Percentiles rank a stretch among this genome's conserved stretches.
Evolutionary conservation across 169 alveolate genomes (phyloP).

Genomic region (Plasmodium fragile): DNA sequence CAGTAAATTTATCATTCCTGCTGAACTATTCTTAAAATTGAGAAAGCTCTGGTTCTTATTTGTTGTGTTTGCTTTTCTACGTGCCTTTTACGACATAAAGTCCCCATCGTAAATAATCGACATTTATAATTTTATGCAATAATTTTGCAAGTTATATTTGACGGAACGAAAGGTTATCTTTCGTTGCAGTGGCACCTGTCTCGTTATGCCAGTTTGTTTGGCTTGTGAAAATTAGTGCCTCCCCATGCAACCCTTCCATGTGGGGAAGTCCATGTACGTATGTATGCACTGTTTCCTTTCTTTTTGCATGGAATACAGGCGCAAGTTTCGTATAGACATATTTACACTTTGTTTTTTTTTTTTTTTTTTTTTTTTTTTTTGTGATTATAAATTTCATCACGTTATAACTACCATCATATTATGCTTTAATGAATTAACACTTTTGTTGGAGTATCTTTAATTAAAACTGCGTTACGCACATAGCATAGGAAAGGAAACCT

Average conservation of each 20-base stretch:
- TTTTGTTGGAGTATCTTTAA: neutral
- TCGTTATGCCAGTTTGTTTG: neutral
- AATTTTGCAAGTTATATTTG: neutral
- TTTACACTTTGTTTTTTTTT: neutral
- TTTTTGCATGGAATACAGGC: neutral
- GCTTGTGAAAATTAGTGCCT: neutral
- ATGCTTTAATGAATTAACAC: neutral
- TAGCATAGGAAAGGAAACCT: neutral
- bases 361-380: neutral
- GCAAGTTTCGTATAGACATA: neutral
- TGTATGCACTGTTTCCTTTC: neutral
- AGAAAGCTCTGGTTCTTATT: neutral
- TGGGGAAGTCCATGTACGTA: neutral
- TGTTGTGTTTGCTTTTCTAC: neutral
- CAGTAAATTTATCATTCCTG: neutral
- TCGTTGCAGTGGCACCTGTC: neutral
- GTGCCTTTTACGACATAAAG: neutral
- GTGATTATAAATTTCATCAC: neutral
- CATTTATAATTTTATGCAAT: neutral
- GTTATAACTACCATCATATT: neutral
- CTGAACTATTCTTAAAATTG: neutral
- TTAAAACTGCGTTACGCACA: neutral
- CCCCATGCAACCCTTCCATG: neutral
- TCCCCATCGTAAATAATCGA: neutral
- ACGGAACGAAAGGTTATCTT: neutral